Conservation (phyloP, 306 rosid genomes). For the Vicia sativa region DNA sequence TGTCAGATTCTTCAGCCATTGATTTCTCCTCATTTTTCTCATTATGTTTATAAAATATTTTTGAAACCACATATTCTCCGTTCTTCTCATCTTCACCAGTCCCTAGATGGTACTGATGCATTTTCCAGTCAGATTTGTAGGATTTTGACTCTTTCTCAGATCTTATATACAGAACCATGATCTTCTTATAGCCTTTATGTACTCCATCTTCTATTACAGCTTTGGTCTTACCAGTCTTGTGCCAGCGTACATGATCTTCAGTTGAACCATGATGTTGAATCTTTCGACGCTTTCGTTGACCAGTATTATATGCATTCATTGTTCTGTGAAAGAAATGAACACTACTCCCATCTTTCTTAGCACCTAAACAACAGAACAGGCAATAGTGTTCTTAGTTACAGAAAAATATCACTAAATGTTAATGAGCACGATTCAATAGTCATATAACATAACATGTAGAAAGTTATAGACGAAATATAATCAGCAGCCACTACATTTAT, state of each 20-base stretch:
- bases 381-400: conserved; percentile 27
- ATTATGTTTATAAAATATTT: conserved; percentile 59
- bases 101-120: conserved; percentile 97
- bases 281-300: conserved; percentile 68
- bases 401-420: conserved; percentile 20
- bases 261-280: conserved; percentile 44
- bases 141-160: conserved; percentile 66
- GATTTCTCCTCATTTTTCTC: conserved; percentile 49
- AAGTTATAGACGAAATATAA: background rate
- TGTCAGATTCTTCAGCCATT: conserved; percentile 51
- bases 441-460: conserved; percentile 5
- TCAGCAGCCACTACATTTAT: conserved; percentile 13
- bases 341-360: conserved; percentile 79
- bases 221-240: conserved; percentile 57
- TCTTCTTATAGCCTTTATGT: conserved; percentile 80
- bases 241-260: conserved; percentile 57
- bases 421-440: conserved; percentile 10
- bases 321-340: conserved; percentile 77
- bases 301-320: conserved; percentile 73
- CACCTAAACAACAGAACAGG: conserved; percentile 57
- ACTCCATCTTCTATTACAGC: conserved; percentile 45
- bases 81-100: conserved; percentile 72
- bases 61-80: conserved; percentile 81
- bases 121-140: conserved; percentile 71
- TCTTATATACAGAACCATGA: conserved; percentile 74